These are phyloP conservation scores for Botrytis fabae DNA, from an alignment of 2,329 filamentous ascomycete species.

Conservation along the genomic window DNA sequence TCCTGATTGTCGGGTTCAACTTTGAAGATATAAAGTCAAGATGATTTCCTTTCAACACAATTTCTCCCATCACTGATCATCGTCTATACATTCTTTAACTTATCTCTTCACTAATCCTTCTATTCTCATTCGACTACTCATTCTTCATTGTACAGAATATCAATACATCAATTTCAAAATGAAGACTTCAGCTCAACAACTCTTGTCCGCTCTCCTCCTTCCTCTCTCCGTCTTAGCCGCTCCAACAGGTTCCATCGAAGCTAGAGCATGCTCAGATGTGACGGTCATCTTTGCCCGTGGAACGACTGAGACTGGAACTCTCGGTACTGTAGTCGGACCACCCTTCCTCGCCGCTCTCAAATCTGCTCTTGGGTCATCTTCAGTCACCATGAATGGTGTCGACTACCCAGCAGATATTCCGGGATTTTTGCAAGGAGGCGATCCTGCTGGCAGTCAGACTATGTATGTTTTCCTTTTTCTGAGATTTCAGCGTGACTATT, in stretches of 20 bases:
- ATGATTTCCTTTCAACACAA: not conserved
- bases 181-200: slow-evolving; percentile 15
- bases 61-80: not conserved
- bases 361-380: slow-evolving; percentile 43
- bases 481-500: not conserved
- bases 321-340: slow-evolving; percentile 35
- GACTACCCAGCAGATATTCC: slow-evolving; percentile 49
- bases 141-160: not conserved
- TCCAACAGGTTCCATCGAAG: slow-evolving; percentile 6
- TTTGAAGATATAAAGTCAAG: slow-evolving; percentile 12
- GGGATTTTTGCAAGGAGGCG: slow-evolving; percentile 51
- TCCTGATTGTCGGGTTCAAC: not conserved
- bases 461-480: slow-evolving; percentile 40
- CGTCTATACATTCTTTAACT: not conserved
- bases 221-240: slow-evolving; percentile 8
- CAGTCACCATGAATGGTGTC: slow-evolving; percentile 53
- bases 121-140: not conserved
- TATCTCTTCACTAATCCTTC: not conserved
- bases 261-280: slow-evolving; percentile 31
- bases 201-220: slow-evolving; percentile 15
- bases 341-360: slow-evolving; percentile 42
- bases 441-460: slow-evolving; percentile 44
- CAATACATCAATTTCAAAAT: not conserved
- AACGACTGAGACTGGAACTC: slow-evolving; percentile 32
- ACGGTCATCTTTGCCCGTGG: slow-evolving; percentile 37